A percentile compares a stretch with the other conserved stretches of the same genome.
Evolutionary conservation across 148 eudicot genomes (phyloP).

Genomic region (Simmondsia chinensis): DNA sequence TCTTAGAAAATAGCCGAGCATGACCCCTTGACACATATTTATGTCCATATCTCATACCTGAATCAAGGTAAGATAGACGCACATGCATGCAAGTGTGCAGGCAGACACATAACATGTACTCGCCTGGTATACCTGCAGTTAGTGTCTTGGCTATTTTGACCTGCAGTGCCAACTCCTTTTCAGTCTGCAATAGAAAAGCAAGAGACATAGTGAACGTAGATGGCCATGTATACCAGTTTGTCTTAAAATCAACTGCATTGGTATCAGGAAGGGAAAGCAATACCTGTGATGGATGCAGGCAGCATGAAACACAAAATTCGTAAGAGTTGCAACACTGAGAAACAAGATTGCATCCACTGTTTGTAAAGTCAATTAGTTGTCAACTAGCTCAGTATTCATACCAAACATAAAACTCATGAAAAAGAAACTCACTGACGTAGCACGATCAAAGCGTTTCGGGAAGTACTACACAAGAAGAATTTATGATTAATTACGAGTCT

Average conservation of each 20-base stretch:
- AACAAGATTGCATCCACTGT: slow-evolving; percentile 84
- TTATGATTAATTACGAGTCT: too few relatives aligned
- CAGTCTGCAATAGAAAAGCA: slow-evolving; percentile 36
- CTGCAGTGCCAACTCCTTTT: slow-evolving; percentile 43
- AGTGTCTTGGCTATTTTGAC: slow-evolving; percentile 79
- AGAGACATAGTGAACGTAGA: slow-evolving; percentile 1
- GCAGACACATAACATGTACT: background rate
- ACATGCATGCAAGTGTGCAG: too few relatives aligned
- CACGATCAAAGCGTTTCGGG: too few relatives aligned
- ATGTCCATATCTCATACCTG: too few relatives aligned
- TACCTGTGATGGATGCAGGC: slow-evolving; percentile 78
- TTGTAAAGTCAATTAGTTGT: slow-evolving; percentile 10
- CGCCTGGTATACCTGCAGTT: slow-evolving; percentile 78
- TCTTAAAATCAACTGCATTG: too few relatives aligned
- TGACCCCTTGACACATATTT: too few relatives aligned
- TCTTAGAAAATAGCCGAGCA: too few relatives aligned
- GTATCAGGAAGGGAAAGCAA: too few relatives aligned
- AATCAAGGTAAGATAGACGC: too few relatives aligned
- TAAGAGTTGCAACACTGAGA: slow-evolving; percentile 93
- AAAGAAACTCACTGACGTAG: too few relatives aligned
- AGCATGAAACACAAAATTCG: slow-evolving; percentile 95
- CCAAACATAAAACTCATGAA: slow-evolving; percentile 6
- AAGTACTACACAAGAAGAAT: too few relatives aligned
- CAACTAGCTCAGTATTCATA: slow-evolving; percentile 4
- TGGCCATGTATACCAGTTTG: too few relatives aligned